A percentile compares a stretch with the other conserved stretches of the same genome.
Conservation (phyloP, 1,284 basidiomycete genomes). For the Tausonia pullulans region DNA sequence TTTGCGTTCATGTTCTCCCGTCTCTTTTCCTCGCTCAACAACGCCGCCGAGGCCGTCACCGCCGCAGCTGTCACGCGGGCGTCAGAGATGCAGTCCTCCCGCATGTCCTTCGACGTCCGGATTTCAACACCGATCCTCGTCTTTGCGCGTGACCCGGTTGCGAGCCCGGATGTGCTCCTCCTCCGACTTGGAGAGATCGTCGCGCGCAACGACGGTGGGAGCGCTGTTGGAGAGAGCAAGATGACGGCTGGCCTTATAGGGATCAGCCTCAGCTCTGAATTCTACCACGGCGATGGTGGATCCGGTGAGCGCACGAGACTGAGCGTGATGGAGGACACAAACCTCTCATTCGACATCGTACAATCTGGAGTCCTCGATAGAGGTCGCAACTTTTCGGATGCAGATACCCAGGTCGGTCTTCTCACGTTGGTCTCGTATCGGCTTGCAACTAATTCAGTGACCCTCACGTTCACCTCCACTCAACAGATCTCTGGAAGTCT, state of each 20-base stretch:
- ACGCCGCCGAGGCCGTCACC: slow-evolving; percentile 43
- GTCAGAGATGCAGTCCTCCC: slow-evolving; percentile 59
- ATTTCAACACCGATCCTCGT: slow-evolving; percentile 89
- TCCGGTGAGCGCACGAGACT: no score
- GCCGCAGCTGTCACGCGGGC: slow-evolving; percentile 85
- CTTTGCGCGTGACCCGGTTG: slow-evolving; percentile 61
- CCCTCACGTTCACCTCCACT: not conserved
- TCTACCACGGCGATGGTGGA: slow-evolving; percentile 41
- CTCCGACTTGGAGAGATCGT: slow-evolving; percentile 82
- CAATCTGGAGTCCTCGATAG: slow-evolving; percentile 40
- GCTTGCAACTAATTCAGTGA: not conserved
- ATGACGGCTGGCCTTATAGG: slow-evolving; percentile 73
- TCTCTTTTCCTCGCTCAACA: slow-evolving; percentile 32
- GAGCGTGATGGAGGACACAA: slow-evolving; percentile 18
- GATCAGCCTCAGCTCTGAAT: slow-evolving; percentile 67
- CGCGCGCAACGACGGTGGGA: slow-evolving; percentile 59
- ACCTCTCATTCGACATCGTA: slow-evolving; percentile 58
- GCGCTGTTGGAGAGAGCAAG: slow-evolving; percentile 41
- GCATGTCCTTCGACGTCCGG: slow-evolving; percentile 83
- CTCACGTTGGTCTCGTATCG: not conserved
- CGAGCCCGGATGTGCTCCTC: slow-evolving; percentile 57
- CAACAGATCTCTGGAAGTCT: slow-evolving; percentile 58
- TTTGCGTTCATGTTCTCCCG: slow-evolving; percentile 82
- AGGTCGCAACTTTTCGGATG: slow-evolving; percentile 41
- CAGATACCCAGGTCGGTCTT: slow-evolving; percentile 55